Base-by-base conservation (phyloP, 345 rosid genomes). In the Salix purpurea region DNA sequence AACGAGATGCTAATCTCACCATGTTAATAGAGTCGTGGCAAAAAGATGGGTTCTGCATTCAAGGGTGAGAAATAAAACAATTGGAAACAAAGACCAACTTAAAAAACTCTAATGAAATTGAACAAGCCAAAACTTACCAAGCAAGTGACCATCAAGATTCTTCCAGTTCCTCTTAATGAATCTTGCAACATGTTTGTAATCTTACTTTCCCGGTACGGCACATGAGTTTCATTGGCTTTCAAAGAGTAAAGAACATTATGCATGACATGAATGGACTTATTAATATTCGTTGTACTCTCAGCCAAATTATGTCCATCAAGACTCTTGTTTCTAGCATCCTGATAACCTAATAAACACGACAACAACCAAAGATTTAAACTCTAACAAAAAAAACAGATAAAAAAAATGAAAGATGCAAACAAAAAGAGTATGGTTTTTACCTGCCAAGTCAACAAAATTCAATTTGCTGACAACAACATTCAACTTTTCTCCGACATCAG, bases 171-270 rank as follows among this genome's bases (percentile, higher is more conserved):
- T 79, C 87, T 85, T 18, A 94, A 77, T 24, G 95, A 94, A 71
- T 90, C 92, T 74, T 88, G 88, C 84, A 91, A 76, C 91, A 94
- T 81, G 65, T 83, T 90, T 48, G 94, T 89, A 40, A 94, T 86
- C 80, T 87, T 90, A 78, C 91, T 94, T 83, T 90, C 97, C 32
- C 97, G 88, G 79, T 89, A 94, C 28, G 95, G 97, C 44, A 94
- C 88, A 71, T 87, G 91, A 24, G 75, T 74, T 69, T 88, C 94
- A 72, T 87, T 88, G 50, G 88, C 87, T 71, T 80, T 90, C 71
- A 94, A 80, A 61, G 98, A 89, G 74, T 76, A 85, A 70, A 90
- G 64, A 68, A 94, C 98, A 71, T 90, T 90, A 50, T 87, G 90
- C 40, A 94, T 75, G 24, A 97, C 91, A 85, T 91, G 80, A 11